Evolutionary conservation across 495 filamentous ascomycete species (phyloP).

Genomic region (Neurospora sp.): DNA sequence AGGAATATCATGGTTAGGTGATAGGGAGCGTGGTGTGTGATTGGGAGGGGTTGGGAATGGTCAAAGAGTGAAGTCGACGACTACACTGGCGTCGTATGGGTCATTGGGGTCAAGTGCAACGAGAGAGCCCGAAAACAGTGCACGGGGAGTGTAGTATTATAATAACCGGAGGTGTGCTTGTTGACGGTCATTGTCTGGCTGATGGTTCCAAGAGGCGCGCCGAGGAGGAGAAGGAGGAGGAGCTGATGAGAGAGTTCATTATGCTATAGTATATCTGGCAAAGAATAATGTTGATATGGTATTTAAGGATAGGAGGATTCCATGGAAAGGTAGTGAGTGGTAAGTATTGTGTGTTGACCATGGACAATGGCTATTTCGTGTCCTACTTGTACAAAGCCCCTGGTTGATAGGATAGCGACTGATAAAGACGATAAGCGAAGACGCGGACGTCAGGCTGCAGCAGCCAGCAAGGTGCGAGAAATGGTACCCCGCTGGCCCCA

Average conservation of each 20-base stretch:
- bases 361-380: no score
- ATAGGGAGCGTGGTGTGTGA: background rate
- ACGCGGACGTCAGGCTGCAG: background rate
- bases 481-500: background rate
- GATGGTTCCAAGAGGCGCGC: background rate
- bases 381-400: no score
- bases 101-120: background rate
- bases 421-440: background rate
- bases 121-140: background rate
- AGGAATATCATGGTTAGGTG: slow-evolving; percentile 40
- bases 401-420: background rate
- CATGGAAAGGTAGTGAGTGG: background rate
- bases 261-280: background rate
- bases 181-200: background rate
- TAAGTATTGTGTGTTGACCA: background rate
- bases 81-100: background rate
- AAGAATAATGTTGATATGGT: background rate
- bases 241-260: background rate
- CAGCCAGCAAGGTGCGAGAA: background rate
- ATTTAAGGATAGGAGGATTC: background rate
- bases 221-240: background rate
- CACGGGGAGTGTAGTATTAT: background rate
- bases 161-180: background rate
- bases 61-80: background rate
- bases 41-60: background rate